Conservation (phyloP, 805 yeast genomes). For the Wickerhamiella hasegawae region DNA sequence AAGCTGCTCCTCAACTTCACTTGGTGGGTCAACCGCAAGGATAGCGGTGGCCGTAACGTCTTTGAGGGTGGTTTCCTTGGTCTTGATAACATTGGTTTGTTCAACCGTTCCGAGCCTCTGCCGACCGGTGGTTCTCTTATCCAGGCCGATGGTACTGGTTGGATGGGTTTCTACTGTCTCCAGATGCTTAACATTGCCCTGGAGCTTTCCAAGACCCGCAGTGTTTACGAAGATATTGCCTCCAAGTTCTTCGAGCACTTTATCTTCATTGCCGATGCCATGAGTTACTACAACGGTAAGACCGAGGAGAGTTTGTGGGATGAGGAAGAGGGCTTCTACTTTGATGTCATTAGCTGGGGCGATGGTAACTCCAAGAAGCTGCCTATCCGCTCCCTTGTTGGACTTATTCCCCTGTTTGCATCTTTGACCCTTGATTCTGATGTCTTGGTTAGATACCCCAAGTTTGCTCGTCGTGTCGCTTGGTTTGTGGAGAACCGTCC, state of each 20-base stretch:
- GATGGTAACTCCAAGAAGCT: constrained; percentile 44
- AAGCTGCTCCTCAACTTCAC: constrained; percentile 77
- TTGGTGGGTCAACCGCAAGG: constrained; percentile 96
- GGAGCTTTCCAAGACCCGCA: constrained; percentile 71
- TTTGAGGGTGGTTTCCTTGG: constrained; percentile 94
- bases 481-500: constrained; percentile 68
- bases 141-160: constrained; percentile 92
- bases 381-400: constrained; percentile 80
- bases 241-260: constrained; percentile 90
- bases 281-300: constrained; percentile 47
- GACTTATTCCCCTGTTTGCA: constrained; percentile 82
- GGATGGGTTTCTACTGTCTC: constrained; percentile 89
- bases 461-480: constrained; percentile 63
- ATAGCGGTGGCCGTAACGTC: constrained; percentile 68
- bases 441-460: constrained; percentile 57
- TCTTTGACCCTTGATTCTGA: constrained; percentile 79
- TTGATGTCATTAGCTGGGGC: constrained; percentile 81
- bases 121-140: constrained; percentile 85
- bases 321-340: constrained; percentile 74
- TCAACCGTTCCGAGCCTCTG: constrained; percentile 81
- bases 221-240: constrained; percentile 85
- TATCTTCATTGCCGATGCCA: constrained; percentile 79
- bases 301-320: constrained; percentile 68
- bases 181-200: constrained; percentile 87
- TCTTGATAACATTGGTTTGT: constrained; percentile 80